A percentile compares a stretch with the other conserved stretches of the same genome.
Evolutionary conservation across 1,139 yeast genomes (phyloP).

Genomic region (Maudiozyma humilis): DNA sequence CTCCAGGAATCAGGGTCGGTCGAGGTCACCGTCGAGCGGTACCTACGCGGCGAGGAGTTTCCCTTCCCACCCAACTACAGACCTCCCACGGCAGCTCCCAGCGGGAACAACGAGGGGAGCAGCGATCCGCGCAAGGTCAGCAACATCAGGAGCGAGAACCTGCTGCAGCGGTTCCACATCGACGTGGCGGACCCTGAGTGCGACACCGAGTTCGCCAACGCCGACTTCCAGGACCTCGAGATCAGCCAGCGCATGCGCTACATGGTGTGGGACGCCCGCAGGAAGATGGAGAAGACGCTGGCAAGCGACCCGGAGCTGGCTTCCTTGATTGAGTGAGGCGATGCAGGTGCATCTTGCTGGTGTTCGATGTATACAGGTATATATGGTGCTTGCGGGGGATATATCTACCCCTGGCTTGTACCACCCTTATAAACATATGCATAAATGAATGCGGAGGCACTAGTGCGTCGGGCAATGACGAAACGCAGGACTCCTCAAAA

Average conservation of each 20-base stretch:
- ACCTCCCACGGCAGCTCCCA: background rate
- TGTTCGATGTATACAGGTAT: background rate
- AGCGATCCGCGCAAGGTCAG: constrained; percentile 26
- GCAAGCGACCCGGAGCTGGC: constrained; percentile 17
- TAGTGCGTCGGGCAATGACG: background rate
- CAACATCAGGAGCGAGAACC: constrained; percentile 28
- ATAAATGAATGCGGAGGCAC: background rate
- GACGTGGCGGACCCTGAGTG: constrained; percentile 12
- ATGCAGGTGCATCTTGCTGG: no score
- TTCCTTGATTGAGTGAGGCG: constrained; percentile 10
- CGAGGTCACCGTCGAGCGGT: constrained; percentile 67
- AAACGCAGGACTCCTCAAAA: background rate
- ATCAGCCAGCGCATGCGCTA: constrained; percentile 27
- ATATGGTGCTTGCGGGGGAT: background rate
- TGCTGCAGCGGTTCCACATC: constrained; percentile 25
- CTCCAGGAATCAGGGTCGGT: constrained; percentile 67
- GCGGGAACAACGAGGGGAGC: constrained; percentile 1
- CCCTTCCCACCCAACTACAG: constrained; percentile 52
- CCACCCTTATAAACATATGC: background rate
- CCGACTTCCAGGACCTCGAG: constrained; percentile 18
- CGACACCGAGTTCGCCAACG: constrained; percentile 17
- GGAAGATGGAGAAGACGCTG: constrained; percentile 22
- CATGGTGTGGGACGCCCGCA: constrained; percentile 30
- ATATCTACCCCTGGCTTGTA: no score
- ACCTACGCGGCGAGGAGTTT: constrained; percentile 52